These are phyloP conservation scores for Phaffia tasmanica DNA, from an alignment of 768 basidiomycete species.

Conservation along the genomic window DNA sequence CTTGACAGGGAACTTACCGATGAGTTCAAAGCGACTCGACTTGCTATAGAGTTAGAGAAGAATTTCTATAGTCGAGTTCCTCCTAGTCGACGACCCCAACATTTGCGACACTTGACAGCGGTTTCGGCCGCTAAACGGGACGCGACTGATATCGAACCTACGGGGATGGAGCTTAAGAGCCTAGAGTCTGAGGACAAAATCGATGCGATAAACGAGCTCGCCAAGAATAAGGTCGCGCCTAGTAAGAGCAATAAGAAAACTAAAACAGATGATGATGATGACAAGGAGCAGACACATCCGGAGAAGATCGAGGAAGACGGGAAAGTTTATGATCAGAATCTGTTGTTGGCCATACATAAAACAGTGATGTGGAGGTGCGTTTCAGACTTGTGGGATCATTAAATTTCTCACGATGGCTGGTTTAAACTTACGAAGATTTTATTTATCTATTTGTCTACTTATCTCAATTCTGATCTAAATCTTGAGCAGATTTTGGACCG, in stretches of 20 bases:
- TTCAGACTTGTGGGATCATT: neutral
- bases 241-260: neutral
- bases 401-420: neutral
- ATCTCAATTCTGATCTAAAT: neutral
- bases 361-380: constrained; percentile 44
- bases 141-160: neutral
- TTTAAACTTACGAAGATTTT: neutral
- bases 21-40: constrained; percentile 37
- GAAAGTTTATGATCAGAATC: constrained; percentile 43
- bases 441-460: neutral
- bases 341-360: constrained; percentile 45
- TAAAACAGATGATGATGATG: constrained; percentile 1
- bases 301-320: constrained; percentile 20
- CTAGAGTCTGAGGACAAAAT: neutral
- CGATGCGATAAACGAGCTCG: neutral
- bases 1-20: constrained; percentile 44
- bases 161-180: too few relatives aligned
- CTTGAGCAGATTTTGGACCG: constrained; percentile 35
- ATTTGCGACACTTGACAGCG: constrained; percentile 2
- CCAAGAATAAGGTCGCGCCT: neutral
- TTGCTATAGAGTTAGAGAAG: constrained; percentile 43
- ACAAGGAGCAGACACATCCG: constrained; percentile 22
- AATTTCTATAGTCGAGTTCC: constrained; percentile 48
- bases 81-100: constrained; percentile 42
- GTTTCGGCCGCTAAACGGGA: constrained; percentile 24